These are phyloP conservation scores for Chlorella sp. DNA, from an alignment of 139 green algal species.

Conservation along the genomic window DNA sequence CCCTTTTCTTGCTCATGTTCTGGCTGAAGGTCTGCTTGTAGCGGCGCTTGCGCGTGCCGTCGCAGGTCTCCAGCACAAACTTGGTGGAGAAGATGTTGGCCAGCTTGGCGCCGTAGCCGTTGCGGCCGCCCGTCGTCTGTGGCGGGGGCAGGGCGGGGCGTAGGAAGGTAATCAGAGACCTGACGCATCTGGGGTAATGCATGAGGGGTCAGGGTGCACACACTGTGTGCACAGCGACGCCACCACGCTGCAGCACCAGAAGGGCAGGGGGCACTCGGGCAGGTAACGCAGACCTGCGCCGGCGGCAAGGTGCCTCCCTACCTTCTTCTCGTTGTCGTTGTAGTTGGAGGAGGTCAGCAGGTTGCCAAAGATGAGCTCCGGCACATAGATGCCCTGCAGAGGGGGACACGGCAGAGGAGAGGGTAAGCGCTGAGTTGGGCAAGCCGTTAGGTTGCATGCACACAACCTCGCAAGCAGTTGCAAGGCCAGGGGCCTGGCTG, in stretches of 20 bases:
- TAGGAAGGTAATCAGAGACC: background rate
- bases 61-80: conserved; percentile 96
- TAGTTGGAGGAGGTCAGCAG: conserved; percentile 99
- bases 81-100: conserved; percentile 99
- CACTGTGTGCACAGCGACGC: background rate
- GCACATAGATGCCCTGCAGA: conserved; percentile 85
- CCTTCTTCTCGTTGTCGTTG: conserved; percentile 98
- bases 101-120: conserved; percentile 99
- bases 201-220: too few relatives aligned
- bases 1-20: conserved; percentile 84
- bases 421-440: background rate
- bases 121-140: conserved; percentile 96
- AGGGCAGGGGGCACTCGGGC: too few relatives aligned
- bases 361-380: conserved; percentile 99
- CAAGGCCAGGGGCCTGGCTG: too few relatives aligned
- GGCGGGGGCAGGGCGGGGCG: too few relatives aligned
- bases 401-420: background rate
- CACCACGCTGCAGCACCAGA: too few relatives aligned
- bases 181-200: too few relatives aligned
- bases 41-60: conserved; percentile 81
- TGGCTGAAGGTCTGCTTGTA: conserved; percentile 91
- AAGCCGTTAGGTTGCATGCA: too few relatives aligned
- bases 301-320: conserved; percentile 11
- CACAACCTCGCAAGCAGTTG: too few relatives aligned
- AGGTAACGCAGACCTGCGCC: background rate